Base-by-base conservation (phyloP, 2,329 filamentous ascomycete genomes). In the Penicillium decumbens region DNA sequence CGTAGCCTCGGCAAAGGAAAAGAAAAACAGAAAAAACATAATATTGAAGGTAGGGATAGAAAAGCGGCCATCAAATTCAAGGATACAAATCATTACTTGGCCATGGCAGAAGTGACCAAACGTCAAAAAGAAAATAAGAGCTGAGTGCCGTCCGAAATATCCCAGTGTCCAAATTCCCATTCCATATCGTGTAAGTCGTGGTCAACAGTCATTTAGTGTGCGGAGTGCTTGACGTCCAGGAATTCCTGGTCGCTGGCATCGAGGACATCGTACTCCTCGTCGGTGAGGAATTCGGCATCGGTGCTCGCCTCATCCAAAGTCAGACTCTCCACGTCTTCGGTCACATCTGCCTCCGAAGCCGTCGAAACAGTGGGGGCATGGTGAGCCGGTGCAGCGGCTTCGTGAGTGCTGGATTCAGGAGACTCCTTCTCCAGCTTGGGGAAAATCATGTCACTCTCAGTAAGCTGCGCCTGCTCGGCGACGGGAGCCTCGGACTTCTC, bases 201-300 rank as follows among this genome's bases (percentile, higher is more conserved):
- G n/a, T 12, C 47, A 38, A 30, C 24, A 41, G 20, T 29, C 10
- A 23, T 39, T 43, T 51, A 60, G 32, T 55, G 49, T 18, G 56
- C n/a, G 37, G 60, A 59, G 7, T 65, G 63, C 32, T 61, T 60
- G 23, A 63, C 81, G 54, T 79, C 78, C 44, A 82, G 69, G 58
- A 80, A 86, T 68, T 97, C 92, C 69, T 95, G 88, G 59, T 97
- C 92, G 51, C 89, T 95, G 38, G 90, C 92, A 74, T 96, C 90
- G 40, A 97, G 82, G 58, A 97, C 91, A 64, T 98, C 93, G 69
- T 97, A 98, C 74, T 98, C 93, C 70, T 97, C 93, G 57, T 98
- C 93, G 0, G 93, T 97, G 77, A 95, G 74, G 77, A 95, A 96
- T 10, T 85, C 88, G 52, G 87, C 83, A n/a, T 78, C 75, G 20